A percentile compares a stretch with the other conserved stretches of the same genome.
Conservation (phyloP, 495 filamentous ascomycete species). For the Lophiotrema nucula region DNA sequence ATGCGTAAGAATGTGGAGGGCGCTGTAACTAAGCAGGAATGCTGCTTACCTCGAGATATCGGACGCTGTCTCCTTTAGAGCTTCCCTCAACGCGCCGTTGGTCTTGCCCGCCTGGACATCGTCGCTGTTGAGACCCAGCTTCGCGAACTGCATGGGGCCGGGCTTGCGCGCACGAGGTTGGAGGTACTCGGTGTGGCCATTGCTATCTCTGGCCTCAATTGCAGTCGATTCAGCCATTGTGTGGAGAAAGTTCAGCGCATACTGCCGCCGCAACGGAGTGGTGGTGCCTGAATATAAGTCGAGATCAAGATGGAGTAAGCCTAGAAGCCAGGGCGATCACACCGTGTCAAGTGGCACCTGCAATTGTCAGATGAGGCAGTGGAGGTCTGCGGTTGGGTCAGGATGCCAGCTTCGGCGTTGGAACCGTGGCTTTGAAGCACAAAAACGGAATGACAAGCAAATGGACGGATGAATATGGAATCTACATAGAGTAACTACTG, state of each 20-base stretch:
- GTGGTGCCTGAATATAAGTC: no score
- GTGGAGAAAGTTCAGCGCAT: constrained; percentile 4
- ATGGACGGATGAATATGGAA: no score
- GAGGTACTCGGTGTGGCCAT: constrained; percentile 17
- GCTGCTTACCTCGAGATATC: constrained; percentile 26
- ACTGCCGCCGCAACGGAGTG: constrained; percentile 2
- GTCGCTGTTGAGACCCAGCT: constrained; percentile 15
- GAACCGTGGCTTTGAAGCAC: constrained; percentile 3
- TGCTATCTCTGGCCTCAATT: constrained; percentile 10
- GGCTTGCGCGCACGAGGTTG: constrained; percentile 32
- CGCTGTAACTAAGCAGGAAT: not conserved
- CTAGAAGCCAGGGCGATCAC: not conserved
- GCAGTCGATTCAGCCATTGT: constrained; percentile 31
- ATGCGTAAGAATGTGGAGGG: not conserved
- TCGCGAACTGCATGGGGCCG: constrained; percentile 17
- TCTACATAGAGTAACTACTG: no score
- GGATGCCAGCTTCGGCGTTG: not conserved
- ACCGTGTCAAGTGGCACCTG: not conserved
- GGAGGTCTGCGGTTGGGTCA: not conserved
- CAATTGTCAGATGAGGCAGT: constrained; percentile 23
- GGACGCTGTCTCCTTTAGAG: constrained; percentile 13
- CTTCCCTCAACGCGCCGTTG: constrained; percentile 11
- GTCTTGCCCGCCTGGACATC: not conserved
- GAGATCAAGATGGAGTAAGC: constrained; percentile 10
- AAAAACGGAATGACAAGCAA: not conserved